Percentiles rank a stretch among this genome's conserved stretches.
Evolutionary conservation across 129 eudicot genomes (phyloP).

Genomic region (Rutidosis leptorrhynchoides): DNA sequence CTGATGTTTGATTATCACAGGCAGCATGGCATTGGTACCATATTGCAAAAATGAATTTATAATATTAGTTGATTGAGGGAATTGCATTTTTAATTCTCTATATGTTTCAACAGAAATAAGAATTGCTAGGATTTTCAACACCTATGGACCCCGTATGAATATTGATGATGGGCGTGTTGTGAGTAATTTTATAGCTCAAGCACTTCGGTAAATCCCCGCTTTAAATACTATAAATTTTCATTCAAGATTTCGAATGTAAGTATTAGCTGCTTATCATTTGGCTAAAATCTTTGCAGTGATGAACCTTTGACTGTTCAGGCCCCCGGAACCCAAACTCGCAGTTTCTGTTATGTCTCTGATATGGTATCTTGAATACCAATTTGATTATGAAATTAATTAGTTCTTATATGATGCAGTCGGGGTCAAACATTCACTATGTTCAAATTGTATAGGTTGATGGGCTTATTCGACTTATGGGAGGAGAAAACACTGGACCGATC

Average conservation of each 20-base stretch:
- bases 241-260: neutral
- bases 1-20: slow-evolving; percentile 86
- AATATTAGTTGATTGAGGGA: slow-evolving; percentile 18
- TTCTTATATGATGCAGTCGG: neutral
- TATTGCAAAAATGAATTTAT: neutral
- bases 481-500: slow-evolving; percentile 76
- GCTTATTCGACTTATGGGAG: slow-evolving; percentile 80
- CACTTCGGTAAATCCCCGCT: slow-evolving; percentile 48
- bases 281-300: slow-evolving; percentile 38
- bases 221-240: neutral
- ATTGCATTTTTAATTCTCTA: neutral
- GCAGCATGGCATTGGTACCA: slow-evolving; percentile 68
- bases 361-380: slow-evolving; percentile 30
- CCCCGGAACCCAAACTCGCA: slow-evolving; percentile 81
- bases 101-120: slow-evolving; percentile 48
- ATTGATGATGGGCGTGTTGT: slow-evolving; percentile 91
- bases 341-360: slow-evolving; percentile 84
- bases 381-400: neutral
- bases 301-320: slow-evolving; percentile 81
- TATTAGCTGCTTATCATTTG: neutral
- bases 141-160: slow-evolving; percentile 86
- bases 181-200: slow-evolving; percentile 87
- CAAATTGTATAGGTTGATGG: slow-evolving; percentile 58
- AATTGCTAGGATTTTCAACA: slow-evolving; percentile 77
- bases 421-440: slow-evolving; percentile 18